These are phyloP conservation scores for Sclerotinia trifoliorum DNA, from an alignment of 2,329 filamentous ascomycete genomes.

Conservation along the genomic window DNA sequence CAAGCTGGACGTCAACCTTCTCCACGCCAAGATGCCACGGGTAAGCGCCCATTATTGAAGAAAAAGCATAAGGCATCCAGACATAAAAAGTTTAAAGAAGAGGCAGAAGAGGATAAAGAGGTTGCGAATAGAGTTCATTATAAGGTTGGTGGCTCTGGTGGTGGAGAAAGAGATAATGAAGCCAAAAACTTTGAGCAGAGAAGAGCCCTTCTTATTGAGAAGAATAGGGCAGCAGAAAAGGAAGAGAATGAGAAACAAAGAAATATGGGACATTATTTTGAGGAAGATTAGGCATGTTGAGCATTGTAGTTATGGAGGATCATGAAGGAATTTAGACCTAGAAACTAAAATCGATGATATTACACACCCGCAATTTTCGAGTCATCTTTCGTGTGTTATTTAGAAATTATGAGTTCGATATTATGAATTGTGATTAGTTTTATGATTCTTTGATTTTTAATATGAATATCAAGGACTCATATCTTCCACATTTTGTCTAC, in stretches of 20 bases:
- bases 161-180: too few relatives aligned
- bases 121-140: too few relatives aligned
- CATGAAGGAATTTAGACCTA: not conserved
- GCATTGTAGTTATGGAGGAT: not conserved
- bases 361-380: not conserved
- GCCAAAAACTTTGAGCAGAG: not conserved
- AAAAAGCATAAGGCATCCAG: too few relatives aligned
- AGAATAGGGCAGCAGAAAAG: not conserved
- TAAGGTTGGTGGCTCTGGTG: too few relatives aligned
- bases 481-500: not conserved
- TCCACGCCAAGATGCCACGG: too few relatives aligned
- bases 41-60: too few relatives aligned
- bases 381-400: not conserved
- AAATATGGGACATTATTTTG: not conserved
- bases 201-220: not conserved
- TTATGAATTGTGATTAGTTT: not conserved
- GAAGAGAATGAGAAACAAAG: not conserved
- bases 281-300: not conserved
- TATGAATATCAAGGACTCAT: not conserved
- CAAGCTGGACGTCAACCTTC: too few relatives aligned
- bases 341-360: not conserved
- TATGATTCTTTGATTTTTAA: not conserved
- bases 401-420: not conserved
- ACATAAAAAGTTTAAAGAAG: too few relatives aligned
- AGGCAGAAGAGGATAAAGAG: too few relatives aligned